These are phyloP conservation scores for Achaetomiella virescens DNA, from an alignment of 495 filamentous ascomycete genomes.

Conservation along the genomic window DNA sequence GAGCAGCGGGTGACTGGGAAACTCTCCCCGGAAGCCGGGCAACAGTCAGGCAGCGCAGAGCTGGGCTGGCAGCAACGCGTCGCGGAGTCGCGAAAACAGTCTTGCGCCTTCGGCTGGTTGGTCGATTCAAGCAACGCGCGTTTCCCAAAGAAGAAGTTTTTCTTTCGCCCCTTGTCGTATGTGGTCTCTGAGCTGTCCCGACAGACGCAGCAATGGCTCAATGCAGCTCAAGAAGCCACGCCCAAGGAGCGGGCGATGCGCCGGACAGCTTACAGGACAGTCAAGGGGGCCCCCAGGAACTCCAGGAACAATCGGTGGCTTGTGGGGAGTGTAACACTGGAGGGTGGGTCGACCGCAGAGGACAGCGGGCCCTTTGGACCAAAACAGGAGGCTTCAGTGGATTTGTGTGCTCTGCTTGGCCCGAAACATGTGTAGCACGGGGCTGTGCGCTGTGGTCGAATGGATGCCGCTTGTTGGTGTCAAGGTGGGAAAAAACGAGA, in stretches of 20 bases:
- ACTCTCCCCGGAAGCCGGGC: neutral
- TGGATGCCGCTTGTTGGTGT: slow-evolving; percentile 18
- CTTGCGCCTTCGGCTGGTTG: neutral
- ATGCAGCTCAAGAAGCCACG: neutral
- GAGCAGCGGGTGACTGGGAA: neutral
- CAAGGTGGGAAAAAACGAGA: slow-evolving; percentile 24
- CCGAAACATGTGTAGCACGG: slow-evolving; percentile 14
- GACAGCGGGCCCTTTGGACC: slow-evolving; percentile 1
- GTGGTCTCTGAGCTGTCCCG: neutral
- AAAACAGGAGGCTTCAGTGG: slow-evolving; percentile 3
- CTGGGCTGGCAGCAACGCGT: slow-evolving; percentile 16
- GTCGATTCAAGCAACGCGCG: slow-evolving; percentile 1
- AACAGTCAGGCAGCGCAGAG: slow-evolving; percentile 5
- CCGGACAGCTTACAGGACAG: neutral
- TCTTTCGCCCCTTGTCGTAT: neutral
- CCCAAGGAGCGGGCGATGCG: neutral
- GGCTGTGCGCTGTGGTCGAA: slow-evolving; percentile 18
- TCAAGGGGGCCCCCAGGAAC: neutral
- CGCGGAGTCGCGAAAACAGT: neutral
- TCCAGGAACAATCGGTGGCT: slow-evolving; percentile 1
- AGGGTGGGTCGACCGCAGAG: slow-evolving; percentile 2
- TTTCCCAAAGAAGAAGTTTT: neutral
- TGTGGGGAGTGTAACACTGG: slow-evolving; percentile 3
- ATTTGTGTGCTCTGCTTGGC: slow-evolving; percentile 9
- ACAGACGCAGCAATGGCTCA: neutral